Base-by-base conservation (phyloP, 805 yeast genomes). In the Teunomyces gatunensis region DNA sequence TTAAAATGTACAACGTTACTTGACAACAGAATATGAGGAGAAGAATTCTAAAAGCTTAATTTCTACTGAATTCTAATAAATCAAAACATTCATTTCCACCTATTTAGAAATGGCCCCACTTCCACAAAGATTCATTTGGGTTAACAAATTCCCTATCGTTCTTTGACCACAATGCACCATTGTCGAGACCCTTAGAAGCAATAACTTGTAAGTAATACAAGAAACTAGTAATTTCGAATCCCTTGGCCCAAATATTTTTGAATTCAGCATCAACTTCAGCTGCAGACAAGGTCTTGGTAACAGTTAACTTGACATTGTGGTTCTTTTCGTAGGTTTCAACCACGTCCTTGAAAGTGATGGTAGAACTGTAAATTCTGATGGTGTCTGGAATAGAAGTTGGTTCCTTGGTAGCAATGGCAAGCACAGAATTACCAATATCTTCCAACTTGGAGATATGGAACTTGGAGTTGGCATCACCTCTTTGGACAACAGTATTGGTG, bases 101-200 rank as follows among this genome's bases (percentile, higher is more conserved):
- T 11, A 3, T 11, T 37, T 57, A 63, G 48, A 44, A 71, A 47
- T 64, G 68, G 23, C 64, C 60, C 78, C 79, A 77, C 50, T 68
- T 74, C 70, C 74, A 77, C 32, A 68, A 47, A 1, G 67, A 59
- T 57, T 74, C 76, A 30, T 59, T 62, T 3, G 81, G 80, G 58
- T 78, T 77, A 47, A 78, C 61, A 21, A 73, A 51, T 55, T 77
- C 81, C 44, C 68, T 63, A 36, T 74, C 69, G 46, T 65, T 66
- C 1, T 55, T 45, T 9, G 55, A 49, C 42, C 61, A 66, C 46
- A 58, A 65, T 13, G 58, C 52, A 47, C 81, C 81, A 33, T 65
- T 55, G 34, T 69, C 80, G 12, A 52, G 60, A 43, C 80, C 81
- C 47, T 61, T 67, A 13, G 75, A 64, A 3, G 46, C 28, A 15